Conservation (phyloP, 495 filamentous ascomycete species). For the Hyphodiscus hymeniophilus region DNA sequence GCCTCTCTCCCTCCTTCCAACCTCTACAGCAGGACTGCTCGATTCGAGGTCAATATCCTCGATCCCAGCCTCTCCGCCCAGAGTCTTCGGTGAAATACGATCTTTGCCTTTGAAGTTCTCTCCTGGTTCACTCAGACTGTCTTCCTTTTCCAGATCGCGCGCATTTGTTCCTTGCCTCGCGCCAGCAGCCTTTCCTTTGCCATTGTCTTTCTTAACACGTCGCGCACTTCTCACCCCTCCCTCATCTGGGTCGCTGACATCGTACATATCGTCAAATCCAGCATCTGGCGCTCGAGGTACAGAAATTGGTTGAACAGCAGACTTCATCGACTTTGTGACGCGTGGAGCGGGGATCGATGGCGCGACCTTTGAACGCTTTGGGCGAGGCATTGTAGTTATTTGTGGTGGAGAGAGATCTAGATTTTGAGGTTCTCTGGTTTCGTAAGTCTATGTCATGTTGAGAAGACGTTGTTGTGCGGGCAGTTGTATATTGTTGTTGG, state of each 20-base stretch:
- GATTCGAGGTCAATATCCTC: conserved; percentile 12
- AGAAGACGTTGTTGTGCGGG: background rate
- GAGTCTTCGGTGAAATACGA: conserved; percentile 7
- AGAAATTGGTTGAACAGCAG: background rate
- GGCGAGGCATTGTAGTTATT: conserved; percentile 29
- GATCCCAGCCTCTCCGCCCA: background rate
- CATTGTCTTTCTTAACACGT: conserved; percentile 9
- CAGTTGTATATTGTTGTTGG: background rate
- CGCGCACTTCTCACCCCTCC: conserved; percentile 8
- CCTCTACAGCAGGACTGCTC: conserved; percentile 20
- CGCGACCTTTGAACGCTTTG: conserved; percentile 34
- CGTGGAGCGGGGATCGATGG: conserved; percentile 23
- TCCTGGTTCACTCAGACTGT: background rate
- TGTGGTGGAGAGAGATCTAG: background rate
- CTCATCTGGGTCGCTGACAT: conserved; percentile 19
- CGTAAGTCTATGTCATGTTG: background rate
- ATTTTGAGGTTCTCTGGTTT: background rate
- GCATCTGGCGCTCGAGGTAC: background rate
- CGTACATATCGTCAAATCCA: conserved; percentile 13
- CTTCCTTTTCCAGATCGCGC: background rate
- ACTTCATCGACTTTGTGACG: conserved; percentile 13
- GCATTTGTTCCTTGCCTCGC: background rate
- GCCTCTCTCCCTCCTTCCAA: conserved; percentile 14
- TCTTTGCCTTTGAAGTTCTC: background rate
- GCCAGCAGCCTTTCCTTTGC: conserved; percentile 3